Evolutionary conservation across 148 eudicot genomes (phyloP), one percentile per base, ranked within the genome.

Genomic region (Rhododendron kiyosumense): DNA sequence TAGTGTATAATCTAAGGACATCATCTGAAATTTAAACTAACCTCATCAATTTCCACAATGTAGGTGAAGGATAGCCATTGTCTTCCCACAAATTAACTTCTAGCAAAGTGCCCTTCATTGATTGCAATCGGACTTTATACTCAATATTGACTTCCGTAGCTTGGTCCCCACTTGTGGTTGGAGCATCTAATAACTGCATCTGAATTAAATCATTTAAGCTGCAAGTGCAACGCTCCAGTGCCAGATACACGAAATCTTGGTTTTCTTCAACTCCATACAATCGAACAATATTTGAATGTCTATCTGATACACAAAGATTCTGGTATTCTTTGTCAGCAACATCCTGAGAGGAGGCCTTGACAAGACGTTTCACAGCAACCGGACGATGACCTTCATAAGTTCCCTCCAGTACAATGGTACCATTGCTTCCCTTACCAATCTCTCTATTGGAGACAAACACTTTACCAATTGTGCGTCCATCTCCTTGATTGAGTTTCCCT

Each of bases 321-420:
- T 92, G 93, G 88, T 95, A 93, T 90, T 96, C 99, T 92, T 95
- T 95, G 7, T 88, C 81, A 67, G 99, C 98, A 90, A 96, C 93
- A 81, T 94, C 93, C 85, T 95, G 94, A 92, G 94, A 97, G 28
- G 94, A 97, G 28, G 98, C 90, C 87, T 91, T 92, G 85, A 96
- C 94, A 86, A 96, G 92, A 49, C 99, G 98, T 87, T 96, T 96
- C 74, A 96, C 99, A 79, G 98, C 99, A 32, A 95, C 99, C 2
- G 90, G 87, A 54, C 99, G 94, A 36, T 98, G 94, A 36, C 95
- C 98, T 83, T 94, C 98, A 91, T 43, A 3, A 6, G 46, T 43
- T 2, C 38, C 38, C 38, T 36, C 38, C 3, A 36, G 38, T 2
- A 36, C 38, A 36, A 36, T 36, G 38, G 38, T 36, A 2, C 38